Percentiles rank a stretch among this genome's conserved stretches.
These are phyloP conservation scores for Penicillium manginii DNA, from an alignment of 495 filamentous ascomycete genomes.

Conservation along the genomic window DNA sequence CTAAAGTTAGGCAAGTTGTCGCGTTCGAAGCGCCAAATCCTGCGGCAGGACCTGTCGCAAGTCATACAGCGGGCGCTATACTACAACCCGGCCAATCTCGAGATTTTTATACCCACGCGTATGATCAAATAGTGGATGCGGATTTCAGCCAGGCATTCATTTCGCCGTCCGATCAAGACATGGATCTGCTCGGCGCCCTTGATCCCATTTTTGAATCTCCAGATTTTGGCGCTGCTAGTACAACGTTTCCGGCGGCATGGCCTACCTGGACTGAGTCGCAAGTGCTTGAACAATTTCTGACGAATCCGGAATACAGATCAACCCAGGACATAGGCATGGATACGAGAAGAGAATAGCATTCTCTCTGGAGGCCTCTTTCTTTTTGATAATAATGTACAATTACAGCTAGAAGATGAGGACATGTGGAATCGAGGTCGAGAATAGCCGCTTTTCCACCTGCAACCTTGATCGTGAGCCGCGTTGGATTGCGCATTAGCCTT, in stretches of 20 bases:
- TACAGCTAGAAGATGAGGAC: no score
- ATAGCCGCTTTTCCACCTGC: no score
- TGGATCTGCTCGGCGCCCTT: conserved; percentile 10
- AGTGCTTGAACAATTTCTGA: conserved; percentile 29
- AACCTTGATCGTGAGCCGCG: no score
- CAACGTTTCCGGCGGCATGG: conserved; percentile 22
- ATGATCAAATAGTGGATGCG: background rate
- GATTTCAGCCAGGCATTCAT: background rate
- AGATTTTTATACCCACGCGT: background rate
- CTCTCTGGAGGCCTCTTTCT: background rate
- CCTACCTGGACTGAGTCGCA: conserved; percentile 30
- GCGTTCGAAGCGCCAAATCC: background rate
- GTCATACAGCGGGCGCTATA: background rate
- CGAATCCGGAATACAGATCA: conserved; percentile 8
- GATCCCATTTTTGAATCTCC: conserved; percentile 22
- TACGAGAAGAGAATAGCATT: conserved; percentile 6
- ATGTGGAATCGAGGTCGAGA: no score
- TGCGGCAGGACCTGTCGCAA: background rate
- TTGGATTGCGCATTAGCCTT: no score
- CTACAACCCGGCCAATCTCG: background rate
- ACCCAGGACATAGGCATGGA: background rate
- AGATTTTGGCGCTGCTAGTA: conserved; percentile 20
- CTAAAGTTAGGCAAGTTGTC: conserved; percentile 12
- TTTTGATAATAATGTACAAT: background rate
- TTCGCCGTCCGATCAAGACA: conserved; percentile 6